Base-by-base conservation (phyloP, 768 basidiomycete genomes). In the Candolleomyces aberdarensis region DNA sequence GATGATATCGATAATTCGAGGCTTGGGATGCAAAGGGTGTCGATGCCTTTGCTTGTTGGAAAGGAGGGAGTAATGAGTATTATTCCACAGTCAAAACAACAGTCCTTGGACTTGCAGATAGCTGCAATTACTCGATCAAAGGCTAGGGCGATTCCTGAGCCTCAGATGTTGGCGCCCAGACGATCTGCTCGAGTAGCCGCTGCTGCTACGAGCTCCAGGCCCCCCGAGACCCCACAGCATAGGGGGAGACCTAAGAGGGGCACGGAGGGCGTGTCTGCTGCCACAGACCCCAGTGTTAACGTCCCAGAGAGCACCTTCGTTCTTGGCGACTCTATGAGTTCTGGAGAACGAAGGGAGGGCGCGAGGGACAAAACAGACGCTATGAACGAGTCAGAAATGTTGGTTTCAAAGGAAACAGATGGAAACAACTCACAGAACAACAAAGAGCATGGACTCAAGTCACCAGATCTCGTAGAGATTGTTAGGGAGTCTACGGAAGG, bases 281-380 rank as follows among this genome's bases (percentile, higher is more conserved):
- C 17, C 41, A 8, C 41, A 43, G 41, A 9, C 9, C 41, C 8
- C 17, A 8, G 9, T 9, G 41, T 43, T 17, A 8, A 43, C 8
- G 9, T 8, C 41, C 41, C 17, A 43, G 17, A n/a, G 9, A 43
- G 9, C 17, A 43, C 8, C 55, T 65, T 66, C 39, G 71, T 75
- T 59, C 75, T 76, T 39, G 65, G 66, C 31, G 60, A 62, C 19
- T 47, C 47, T 31, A 65, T 66, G 32, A 57, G 59, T 17, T 47
- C 57, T 54, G 29, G 11, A 17, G 60, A 66, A 63, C 61, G 56
- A 68, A 68, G 56, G 66, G 67, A 68, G 66, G 65, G 67, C 57
- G 67, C 56, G 67, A 64, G 52, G 5, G n/a, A n/a, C 19, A 19
- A 14, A 15, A 39, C 57, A 20, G 22, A 41, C 26, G 26, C 47